These are phyloP conservation scores for Nicotiana obtusifolia DNA, from an alignment of 257 asterid species.

Conservation along the genomic window DNA sequence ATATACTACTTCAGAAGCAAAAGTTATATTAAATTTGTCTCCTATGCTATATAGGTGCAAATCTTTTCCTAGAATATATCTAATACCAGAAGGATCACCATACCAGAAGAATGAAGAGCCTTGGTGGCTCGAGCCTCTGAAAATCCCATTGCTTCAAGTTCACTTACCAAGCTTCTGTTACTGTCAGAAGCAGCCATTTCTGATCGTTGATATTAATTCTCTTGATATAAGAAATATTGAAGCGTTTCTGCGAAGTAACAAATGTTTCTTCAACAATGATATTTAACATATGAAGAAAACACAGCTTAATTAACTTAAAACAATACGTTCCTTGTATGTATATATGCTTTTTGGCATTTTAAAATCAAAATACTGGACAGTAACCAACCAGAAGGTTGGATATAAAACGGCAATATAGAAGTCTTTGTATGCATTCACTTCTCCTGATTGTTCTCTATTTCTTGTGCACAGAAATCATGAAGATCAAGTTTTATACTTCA, in stretches of 20 bases:
- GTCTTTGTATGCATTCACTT: background rate
- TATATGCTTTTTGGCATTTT: background rate
- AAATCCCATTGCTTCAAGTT: slow-evolving; percentile 73
- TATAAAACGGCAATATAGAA: background rate
- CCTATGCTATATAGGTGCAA: background rate
- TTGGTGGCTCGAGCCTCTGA: slow-evolving; percentile 40
- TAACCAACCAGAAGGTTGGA: background rate
- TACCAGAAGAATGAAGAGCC: slow-evolving; percentile 63
- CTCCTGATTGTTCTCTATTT: background rate
- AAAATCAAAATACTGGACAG: background rate
- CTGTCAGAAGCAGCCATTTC: slow-evolving; percentile 39
- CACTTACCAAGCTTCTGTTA: slow-evolving; percentile 42
- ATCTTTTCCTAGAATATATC: background rate
- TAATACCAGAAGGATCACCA: background rate
- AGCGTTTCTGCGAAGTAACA: background rate
- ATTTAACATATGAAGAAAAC: background rate
- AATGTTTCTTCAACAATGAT: background rate
- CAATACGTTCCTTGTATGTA: background rate
- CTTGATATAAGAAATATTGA: background rate
- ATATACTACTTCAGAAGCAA: background rate
- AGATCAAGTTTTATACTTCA: background rate
- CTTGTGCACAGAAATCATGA: background rate
- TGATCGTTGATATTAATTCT: background rate
- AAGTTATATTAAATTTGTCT: background rate
- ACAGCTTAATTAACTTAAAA: background rate